Evolutionary conservation across 352 stramenopile genomes (phyloP).

Genomic region (Globisporangium yorkense): DNA sequence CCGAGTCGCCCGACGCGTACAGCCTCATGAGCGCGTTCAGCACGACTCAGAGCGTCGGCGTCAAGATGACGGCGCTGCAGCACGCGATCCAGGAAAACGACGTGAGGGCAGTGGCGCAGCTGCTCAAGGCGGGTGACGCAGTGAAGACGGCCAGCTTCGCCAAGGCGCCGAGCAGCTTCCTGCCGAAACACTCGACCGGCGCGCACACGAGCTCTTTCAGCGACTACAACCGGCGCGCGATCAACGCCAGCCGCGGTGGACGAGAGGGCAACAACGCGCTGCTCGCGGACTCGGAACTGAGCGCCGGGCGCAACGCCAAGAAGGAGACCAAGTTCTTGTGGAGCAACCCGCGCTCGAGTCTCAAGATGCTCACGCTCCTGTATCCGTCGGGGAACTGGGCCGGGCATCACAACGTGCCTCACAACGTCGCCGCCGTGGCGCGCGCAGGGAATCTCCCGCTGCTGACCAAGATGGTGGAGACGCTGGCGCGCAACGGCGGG

Average conservation of each 20-base stretch:
- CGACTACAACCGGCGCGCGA: slow-evolving; percentile 78
- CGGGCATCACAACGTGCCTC: slow-evolving; percentile 13
- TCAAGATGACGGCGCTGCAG: slow-evolving; percentile 41
- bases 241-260: slow-evolving; percentile 74
- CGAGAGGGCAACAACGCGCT: slow-evolving; percentile 77
- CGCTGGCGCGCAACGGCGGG: slow-evolving; percentile 33
- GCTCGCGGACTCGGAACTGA: slow-evolving; percentile 24
- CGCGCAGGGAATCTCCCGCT: slow-evolving; percentile 34
- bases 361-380: slow-evolving; percentile 62
- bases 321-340: slow-evolving; percentile 30
- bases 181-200: slow-evolving; percentile 64
- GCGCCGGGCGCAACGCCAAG: not conserved
- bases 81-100: slow-evolving; percentile 66
- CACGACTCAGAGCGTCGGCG: slow-evolving; percentile 35
- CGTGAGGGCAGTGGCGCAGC: slow-evolving; percentile 28
- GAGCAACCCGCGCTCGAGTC: slow-evolving; percentile 30
- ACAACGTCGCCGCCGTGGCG: slow-evolving; percentile 19
- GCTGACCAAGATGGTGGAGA: slow-evolving; percentile 30
- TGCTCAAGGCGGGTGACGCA: slow-evolving; percentile 35
- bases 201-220: slow-evolving; percentile 73
- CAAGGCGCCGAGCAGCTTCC: slow-evolving; percentile 31
- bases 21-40: slow-evolving; percentile 46
- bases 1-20: slow-evolving; percentile 32
- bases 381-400: slow-evolving; percentile 57
- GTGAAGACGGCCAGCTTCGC: slow-evolving; percentile 36